These are phyloP conservation scores for Lathyrus tuberosus DNA, from an alignment of 306 rosid species.

Conservation along the genomic window DNA sequence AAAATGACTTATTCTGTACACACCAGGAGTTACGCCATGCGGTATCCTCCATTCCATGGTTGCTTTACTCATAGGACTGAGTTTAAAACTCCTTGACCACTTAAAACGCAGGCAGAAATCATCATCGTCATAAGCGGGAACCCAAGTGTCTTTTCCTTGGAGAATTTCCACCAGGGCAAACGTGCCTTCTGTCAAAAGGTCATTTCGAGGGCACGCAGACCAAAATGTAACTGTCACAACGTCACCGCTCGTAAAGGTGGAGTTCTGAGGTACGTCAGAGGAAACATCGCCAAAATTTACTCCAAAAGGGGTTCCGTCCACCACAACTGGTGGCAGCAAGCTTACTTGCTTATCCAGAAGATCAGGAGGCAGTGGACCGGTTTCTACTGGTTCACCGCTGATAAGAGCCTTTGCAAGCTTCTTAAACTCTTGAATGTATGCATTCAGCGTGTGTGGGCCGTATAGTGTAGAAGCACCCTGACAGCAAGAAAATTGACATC, in stretches of 20 bases:
- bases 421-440: slow-evolving; percentile 88
- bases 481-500: slow-evolving; percentile 28
- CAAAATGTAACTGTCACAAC: slow-evolving; percentile 68
- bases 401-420: slow-evolving; percentile 75
- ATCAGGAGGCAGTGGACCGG: slow-evolving; percentile 89
- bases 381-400: slow-evolving; percentile 42
- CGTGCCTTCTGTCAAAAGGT: slow-evolving; percentile 93
- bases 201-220: slow-evolving; percentile 93
- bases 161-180: slow-evolving; percentile 81
- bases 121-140: slow-evolving; percentile 85
- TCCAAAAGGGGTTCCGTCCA: slow-evolving; percentile 72
- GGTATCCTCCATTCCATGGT: slow-evolving; percentile 93
- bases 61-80: slow-evolving; percentile 69
- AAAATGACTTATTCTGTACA: slow-evolving; percentile 75
- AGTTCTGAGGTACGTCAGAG: slow-evolving; percentile 65
- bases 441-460: slow-evolving; percentile 86
- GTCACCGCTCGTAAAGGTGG: slow-evolving; percentile 70
- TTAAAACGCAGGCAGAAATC: slow-evolving; percentile 85
- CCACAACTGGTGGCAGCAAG: slow-evolving; percentile 75
- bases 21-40: slow-evolving; percentile 58
- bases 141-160: slow-evolving; percentile 61
- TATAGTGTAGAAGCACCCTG: slow-evolving; percentile 92
- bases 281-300: slow-evolving; percentile 69
- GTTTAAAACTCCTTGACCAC: slow-evolving; percentile 78
- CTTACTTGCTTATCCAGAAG: slow-evolving; percentile 72